These are phyloP conservation scores for Euphrasia confusa DNA, from an alignment of 257 asterid species.

Conservation along the genomic window DNA sequence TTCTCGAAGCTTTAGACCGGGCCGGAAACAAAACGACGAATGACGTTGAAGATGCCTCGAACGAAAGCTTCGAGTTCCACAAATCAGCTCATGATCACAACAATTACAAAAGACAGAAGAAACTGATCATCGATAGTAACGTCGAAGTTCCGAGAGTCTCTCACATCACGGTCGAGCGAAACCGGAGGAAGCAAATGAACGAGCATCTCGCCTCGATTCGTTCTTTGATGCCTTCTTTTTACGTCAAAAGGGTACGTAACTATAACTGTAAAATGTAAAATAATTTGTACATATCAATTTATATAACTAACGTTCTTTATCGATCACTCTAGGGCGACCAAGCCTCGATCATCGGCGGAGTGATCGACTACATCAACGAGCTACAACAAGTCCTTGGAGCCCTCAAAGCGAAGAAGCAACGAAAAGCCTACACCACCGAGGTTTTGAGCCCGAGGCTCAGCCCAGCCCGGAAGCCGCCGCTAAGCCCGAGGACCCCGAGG, in stretches of 20 bases:
- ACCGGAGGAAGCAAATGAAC: constrained; percentile 84
- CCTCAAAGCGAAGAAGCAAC: constrained; percentile 75
- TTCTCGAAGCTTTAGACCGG: constrained; percentile 55
- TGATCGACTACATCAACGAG: constrained; percentile 77
- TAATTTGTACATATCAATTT: too few species aligned
- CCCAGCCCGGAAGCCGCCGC: not conserved
- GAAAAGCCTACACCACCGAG: constrained; percentile 55
- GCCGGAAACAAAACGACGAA: constrained; percentile 20
- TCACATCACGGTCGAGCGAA: constrained; percentile 77
- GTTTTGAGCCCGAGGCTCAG: constrained; percentile 55
- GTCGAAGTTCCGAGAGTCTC: constrained; percentile 28
- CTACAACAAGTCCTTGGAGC: constrained; percentile 72
- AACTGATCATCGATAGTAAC: constrained; percentile 22
- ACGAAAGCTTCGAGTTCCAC: constrained; percentile 42
- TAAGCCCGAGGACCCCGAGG: constrained; percentile 26
- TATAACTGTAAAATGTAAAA: not conserved
- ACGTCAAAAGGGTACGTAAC: constrained; percentile 61
- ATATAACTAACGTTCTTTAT: too few species aligned
- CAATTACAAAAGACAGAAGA: constrained; percentile 41
- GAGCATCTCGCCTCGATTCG: constrained; percentile 71
- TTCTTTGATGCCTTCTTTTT: constrained; percentile 75
- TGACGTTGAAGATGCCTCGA: constrained; percentile 20
- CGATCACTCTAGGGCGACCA: constrained; percentile 62
- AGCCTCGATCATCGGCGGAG: constrained; percentile 97
- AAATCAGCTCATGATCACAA: constrained; percentile 23